Percentiles rank a stretch among this genome's conserved stretches.
phyloP scores from a whole-genome alignment of 768 basidiomycete species.

The Lentinus brumalis region DNA sequence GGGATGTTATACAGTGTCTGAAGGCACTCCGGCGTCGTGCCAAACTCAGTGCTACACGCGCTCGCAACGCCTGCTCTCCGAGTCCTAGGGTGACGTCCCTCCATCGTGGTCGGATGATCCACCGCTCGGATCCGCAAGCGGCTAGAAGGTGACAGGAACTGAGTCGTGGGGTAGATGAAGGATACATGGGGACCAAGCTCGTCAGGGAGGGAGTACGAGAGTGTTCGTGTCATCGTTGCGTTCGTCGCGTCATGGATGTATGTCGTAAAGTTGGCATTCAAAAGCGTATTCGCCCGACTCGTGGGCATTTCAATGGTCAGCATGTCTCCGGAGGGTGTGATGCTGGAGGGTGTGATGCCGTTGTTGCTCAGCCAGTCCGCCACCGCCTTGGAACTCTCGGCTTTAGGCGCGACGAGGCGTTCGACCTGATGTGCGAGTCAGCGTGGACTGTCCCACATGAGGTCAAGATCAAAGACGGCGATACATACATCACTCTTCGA shows the following conservation, averaged over 20 bases:
- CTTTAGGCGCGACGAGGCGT: slow-evolving; percentile 22
- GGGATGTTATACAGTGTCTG: slow-evolving; percentile 31
- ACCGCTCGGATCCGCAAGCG: not conserved
- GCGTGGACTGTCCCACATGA: not conserved
- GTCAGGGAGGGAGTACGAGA: slow-evolving; percentile 31
- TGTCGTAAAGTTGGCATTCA: slow-evolving; percentile 26
- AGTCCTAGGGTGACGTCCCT: slow-evolving; percentile 13
- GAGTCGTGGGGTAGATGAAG: not conserved
- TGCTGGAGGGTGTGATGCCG: slow-evolving; percentile 19
- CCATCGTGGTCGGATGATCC: not conserved
- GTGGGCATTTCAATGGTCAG: slow-evolving; percentile 25
- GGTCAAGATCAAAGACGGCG: not conserved
- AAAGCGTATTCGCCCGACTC: slow-evolving; percentile 29
- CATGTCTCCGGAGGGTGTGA: slow-evolving; percentile 32
- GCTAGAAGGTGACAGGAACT: not conserved
- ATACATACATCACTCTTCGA: slow-evolving; percentile 25
- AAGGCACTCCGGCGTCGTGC: slow-evolving; percentile 32
- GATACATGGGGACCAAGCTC: slow-evolving; percentile 22
- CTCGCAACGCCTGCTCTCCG: slow-evolving; percentile 10
- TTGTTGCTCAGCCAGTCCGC: slow-evolving; percentile 28
- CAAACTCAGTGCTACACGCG: not conserved
- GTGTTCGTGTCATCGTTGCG: slow-evolving; percentile 26
- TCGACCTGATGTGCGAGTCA: slow-evolving; percentile 20
- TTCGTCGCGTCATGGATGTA: slow-evolving; percentile 26
- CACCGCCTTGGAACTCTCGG: slow-evolving; percentile 26